Base-by-base conservation (phyloP, 202 grass and related monocot species). In the Sporobolus alterniflorus region DNA sequence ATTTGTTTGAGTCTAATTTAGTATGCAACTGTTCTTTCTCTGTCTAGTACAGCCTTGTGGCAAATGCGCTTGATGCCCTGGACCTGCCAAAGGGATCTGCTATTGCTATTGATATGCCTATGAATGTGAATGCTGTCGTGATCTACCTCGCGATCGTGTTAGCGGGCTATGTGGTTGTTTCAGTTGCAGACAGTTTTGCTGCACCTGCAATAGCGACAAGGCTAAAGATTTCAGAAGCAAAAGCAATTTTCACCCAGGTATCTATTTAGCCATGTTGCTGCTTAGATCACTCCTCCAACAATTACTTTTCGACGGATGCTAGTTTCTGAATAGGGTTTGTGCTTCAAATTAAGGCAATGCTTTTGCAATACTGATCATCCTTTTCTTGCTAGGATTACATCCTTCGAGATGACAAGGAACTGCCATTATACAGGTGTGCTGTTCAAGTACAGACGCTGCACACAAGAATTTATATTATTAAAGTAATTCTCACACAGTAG, bases 111-210 rank as follows among this genome's bases (percentile, higher is more conserved):
- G 96, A 94, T 83, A 96, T 98, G 96, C 96, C 91, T 49, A 98
- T 96, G 96, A 92, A 82, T 89, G 84, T 90, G 28, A 89, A 81
- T 87, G 82, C 92, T 76, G 93, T 98, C 56, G 66, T 89, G 47
- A 92, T 96, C 71, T 98, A 98, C 87, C 96, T 98, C 24, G 93
- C 93, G 1, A 92, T 94, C 20, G 85, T 96, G 49, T 83, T 96
- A 73, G 93, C 96, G 1, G 96, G 96, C n/a, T 86, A 90, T 43
- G 81, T 94, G 66, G 93, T 99, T 71, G 91, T 99, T 18, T 99
- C 96, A 7, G 94, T 99, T 90, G 93, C 96, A 49, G 93, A 99
- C 82, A 99, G 93, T 85, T 99, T 99, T 96, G 93, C 87, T 74
- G 84, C 96, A 40, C 84, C 85, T 77, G 93, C 94, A 79, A 99